Base-by-base conservation (phyloP, 2,329 filamentous ascomycete species). In the Cladosporium velox region DNA sequence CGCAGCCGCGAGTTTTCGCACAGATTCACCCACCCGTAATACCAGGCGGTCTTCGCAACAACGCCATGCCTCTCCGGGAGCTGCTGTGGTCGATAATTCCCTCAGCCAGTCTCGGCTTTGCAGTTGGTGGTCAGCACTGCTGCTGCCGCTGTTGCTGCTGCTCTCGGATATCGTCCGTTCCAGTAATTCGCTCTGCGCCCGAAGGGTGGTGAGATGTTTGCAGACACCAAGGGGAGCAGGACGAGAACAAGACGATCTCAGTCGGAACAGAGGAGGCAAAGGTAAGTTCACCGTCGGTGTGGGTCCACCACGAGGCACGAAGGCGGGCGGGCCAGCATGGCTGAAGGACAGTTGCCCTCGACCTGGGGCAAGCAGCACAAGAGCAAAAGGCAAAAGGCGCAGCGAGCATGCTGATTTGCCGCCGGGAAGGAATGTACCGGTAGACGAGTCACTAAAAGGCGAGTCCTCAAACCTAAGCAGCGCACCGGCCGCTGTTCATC, bases 261-360 rank as follows among this genome's bases (percentile, higher is more conserved):
- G 35, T 54, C 49, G 34, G 52, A 34, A 32, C 55, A 63, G 60
- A 63, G n/a, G 51, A 64, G 51, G 34, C 59, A 57, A 52, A 57
- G 47, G 47, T 30, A 52, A 52, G 51, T 21, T 35, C 47, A 38
- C 26, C 12, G 24, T 35, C 18, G 21, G 24, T 26, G 61, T 64
- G 61, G 61, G 61, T 38, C 61, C 51, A 64, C 61, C 61, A 64
- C 61, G 61, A 55, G 61, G 59, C 59, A 32, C 30, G 59, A 62
- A 52, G 41, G 61, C 51, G 55, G n/a, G 55, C 34, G 30, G 52
- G 55, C n/a, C 61, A 32, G n/a, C 32, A 64, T 57, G 34, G 61
- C 51, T 57, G 51, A 41, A 64, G 51, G 51, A 64, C 30, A 26
- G 44, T 57, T 52, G 61, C 55, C 51, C 51, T 47, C 28, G 61